These are phyloP conservation scores for Lyophyllum decastes DNA, from an alignment of 768 basidiomycete species.

Conservation along the genomic window DNA sequence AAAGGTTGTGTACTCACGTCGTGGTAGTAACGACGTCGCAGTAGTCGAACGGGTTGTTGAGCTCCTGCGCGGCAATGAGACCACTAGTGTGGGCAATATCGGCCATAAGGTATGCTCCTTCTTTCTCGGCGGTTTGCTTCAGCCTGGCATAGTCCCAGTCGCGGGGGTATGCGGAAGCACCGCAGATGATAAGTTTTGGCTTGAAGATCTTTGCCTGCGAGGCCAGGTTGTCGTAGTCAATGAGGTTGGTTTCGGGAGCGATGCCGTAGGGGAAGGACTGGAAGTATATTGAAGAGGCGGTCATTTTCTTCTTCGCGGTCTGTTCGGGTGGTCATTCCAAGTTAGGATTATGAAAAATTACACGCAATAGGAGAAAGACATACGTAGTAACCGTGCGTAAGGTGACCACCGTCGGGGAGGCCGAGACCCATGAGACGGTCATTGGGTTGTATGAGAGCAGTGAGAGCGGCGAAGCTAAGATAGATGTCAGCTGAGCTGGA, in stretches of 20 bases:
- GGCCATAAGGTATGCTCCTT: slow-evolving; percentile 92
- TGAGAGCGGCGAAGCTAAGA: slow-evolving; percentile 90
- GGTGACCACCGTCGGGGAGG: slow-evolving; percentile 95
- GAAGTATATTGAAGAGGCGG: slow-evolving; percentile 99
- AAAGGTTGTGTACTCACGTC: slow-evolving; percentile 54
- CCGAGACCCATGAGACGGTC: slow-evolving; percentile 99
- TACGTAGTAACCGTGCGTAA: slow-evolving; percentile 97
- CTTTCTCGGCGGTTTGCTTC: slow-evolving; percentile 78
- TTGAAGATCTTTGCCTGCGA: slow-evolving; percentile 94
- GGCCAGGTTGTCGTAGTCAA: slow-evolving; percentile 83
- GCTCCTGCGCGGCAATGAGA: slow-evolving; percentile 88
- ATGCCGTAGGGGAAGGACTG: slow-evolving; percentile 95
- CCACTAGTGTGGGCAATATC: slow-evolving; percentile 99
- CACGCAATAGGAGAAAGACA: slow-evolving; percentile 21
- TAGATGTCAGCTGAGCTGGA: slow-evolving; percentile 13
- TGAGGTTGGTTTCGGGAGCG: slow-evolving; percentile 77
- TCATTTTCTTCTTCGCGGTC: slow-evolving; percentile 99
- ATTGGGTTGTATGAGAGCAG: slow-evolving; percentile 94
- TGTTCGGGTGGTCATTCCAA: slow-evolving; percentile 27
- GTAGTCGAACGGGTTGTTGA: slow-evolving; percentile 90
- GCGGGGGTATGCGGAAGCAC: slow-evolving; percentile 97
- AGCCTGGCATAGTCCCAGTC: slow-evolving; percentile 95
- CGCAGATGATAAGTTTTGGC: slow-evolving; percentile 93
- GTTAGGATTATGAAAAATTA: neutral
- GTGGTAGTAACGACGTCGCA: slow-evolving; percentile 99